These are phyloP conservation scores for Didymella lethalis DNA, from an alignment of 2,329 filamentous ascomycete species.

Conservation along the genomic window DNA sequence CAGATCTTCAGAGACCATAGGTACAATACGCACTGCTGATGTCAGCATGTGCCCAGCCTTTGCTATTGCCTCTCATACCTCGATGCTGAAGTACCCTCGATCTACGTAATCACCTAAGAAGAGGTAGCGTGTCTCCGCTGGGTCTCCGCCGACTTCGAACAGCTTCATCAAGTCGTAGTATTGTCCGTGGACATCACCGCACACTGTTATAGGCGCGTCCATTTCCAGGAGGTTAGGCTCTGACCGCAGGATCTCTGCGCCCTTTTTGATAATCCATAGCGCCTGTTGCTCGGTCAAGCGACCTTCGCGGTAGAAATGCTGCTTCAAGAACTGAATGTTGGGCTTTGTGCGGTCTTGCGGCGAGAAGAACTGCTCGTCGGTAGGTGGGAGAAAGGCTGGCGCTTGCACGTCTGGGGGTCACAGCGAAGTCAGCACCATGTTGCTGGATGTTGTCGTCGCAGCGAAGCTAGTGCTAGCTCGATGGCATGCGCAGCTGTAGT, in stretches of 20 bases:
- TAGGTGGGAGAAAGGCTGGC: slow-evolving; percentile 89
- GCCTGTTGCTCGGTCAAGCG: slow-evolving; percentile 97
- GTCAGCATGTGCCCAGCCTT: slow-evolving; percentile 42
- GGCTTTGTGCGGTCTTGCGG: slow-evolving; percentile 87
- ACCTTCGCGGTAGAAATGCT: slow-evolving; percentile 97
- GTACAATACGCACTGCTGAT: slow-evolving; percentile 82
- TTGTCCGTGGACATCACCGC: slow-evolving; percentile 97
- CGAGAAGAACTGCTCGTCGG: slow-evolving; percentile 93
- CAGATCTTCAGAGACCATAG: slow-evolving; percentile 99
- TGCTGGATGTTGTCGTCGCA: slow-evolving; percentile 22
- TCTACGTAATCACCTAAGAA: slow-evolving; percentile 99
- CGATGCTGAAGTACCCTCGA: slow-evolving; percentile 97
- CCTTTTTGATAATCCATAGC: slow-evolving; percentile 89
- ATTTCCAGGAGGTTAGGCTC: slow-evolving; percentile 98
- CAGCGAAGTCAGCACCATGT: slow-evolving; percentile 36
- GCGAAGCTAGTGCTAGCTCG: slow-evolving; percentile 9
- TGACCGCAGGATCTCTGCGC: slow-evolving; percentile 83
- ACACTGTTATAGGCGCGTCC: slow-evolving; percentile 99
- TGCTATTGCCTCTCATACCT: slow-evolving; percentile 59
- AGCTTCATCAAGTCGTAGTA: slow-evolving; percentile 99
- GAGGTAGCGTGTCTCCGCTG: slow-evolving; percentile 93
- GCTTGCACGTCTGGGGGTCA: slow-evolving; percentile 85
- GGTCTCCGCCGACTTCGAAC: slow-evolving; percentile 97
- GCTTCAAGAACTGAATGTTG: slow-evolving; percentile 92
- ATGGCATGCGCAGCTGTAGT: slow-evolving; percentile 3